Evolutionary conservation across 257 asterid species (phyloP).

Genomic region (Salvia splendens): DNA sequence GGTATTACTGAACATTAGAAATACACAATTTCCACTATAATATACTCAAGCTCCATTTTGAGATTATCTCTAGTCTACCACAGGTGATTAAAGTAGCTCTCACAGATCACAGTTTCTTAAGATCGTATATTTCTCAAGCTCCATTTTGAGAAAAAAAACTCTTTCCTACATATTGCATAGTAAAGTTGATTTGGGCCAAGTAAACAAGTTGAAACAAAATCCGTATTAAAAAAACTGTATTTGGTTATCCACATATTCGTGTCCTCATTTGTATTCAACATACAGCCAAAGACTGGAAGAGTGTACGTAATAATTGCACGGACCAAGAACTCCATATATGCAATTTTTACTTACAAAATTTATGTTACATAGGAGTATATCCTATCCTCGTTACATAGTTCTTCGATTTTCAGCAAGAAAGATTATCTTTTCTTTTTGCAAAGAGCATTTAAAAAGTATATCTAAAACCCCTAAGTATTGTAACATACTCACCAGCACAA

Average conservation of each 20-base stretch:
- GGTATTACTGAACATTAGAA: background rate
- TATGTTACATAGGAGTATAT: background rate
- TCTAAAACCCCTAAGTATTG: background rate
- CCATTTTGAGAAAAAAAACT: too few species aligned
- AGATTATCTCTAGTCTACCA: background rate
- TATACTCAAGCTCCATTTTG: background rate
- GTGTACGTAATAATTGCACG: background rate
- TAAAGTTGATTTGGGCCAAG: background rate
- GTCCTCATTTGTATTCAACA: conserved; percentile 15
- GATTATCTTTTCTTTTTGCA: background rate
- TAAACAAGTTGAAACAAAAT: background rate
- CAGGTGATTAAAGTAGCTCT: background rate
- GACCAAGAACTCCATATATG: background rate
- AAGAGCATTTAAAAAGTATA: background rate
- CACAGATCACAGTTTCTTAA: background rate
- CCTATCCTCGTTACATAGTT: background rate
- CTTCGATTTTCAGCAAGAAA: background rate
- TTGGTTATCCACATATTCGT: background rate
- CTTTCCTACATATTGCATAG: background rate
- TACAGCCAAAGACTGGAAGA: background rate
- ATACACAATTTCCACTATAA: background rate
- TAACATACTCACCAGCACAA: conserved; percentile 13
- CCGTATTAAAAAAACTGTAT: background rate
- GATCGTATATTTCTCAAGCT: too few species aligned
- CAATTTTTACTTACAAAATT: background rate